phyloP scores from a whole-genome alignment of 371 early-diverging fungal genomes.

The Mucor saturninus region DNA sequence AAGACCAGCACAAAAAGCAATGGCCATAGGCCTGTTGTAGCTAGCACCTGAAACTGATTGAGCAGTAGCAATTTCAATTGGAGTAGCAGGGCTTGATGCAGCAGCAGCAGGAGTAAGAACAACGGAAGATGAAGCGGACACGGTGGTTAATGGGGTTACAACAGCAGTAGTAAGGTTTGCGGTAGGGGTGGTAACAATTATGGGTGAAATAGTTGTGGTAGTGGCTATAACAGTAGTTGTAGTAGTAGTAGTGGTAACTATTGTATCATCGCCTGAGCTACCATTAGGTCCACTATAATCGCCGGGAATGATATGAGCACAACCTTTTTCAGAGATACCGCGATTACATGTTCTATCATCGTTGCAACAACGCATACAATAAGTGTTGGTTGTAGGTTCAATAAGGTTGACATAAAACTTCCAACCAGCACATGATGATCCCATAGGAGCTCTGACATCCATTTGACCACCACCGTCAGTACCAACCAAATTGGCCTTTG shows the following conservation, averaged over 20 bases:
- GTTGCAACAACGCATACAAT: constrained; percentile 63
- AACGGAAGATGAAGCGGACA: constrained; percentile 1
- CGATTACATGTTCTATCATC: constrained; percentile 49
- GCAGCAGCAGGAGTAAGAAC: constrained; percentile 7
- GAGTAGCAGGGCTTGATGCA: constrained; percentile 1
- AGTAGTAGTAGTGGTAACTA: background rate
- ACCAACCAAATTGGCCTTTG: constrained; percentile 45
- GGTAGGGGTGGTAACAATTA: background rate
- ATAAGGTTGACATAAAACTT: constrained; percentile 58
- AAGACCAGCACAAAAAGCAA: constrained; percentile 11
- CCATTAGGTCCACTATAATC: constrained; percentile 54
- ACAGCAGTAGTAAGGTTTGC: background rate
- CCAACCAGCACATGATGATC: constrained; percentile 58
- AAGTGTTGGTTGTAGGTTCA: constrained; percentile 55
- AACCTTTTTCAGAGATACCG: constrained; percentile 57
- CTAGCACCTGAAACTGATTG: constrained; percentile 5
- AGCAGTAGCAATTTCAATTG: background rate
- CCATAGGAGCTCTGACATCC: constrained; percentile 54
- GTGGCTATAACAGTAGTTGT: background rate
- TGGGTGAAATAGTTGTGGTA: background rate
- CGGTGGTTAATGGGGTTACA: background rate
- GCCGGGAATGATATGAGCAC: constrained; percentile 55
- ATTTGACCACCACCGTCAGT: constrained; percentile 64
- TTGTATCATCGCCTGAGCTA: constrained; percentile 4
- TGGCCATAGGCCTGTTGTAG: background rate